Base-by-base conservation (phyloP, 208 protist species). In the Acanthamoeba lugdunensis region DNA sequence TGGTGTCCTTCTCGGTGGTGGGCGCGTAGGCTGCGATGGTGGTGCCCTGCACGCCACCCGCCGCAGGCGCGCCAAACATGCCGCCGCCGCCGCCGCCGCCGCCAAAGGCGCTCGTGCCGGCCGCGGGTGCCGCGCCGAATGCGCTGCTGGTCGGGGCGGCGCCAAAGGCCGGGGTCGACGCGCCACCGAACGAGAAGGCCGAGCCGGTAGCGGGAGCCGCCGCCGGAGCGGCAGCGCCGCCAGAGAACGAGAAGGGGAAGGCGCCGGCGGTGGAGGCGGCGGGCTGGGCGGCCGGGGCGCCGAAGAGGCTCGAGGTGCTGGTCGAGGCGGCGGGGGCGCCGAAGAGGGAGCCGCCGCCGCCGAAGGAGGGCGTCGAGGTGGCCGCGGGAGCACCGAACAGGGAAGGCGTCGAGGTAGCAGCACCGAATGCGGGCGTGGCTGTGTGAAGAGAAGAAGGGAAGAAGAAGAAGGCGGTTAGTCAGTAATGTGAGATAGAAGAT, bases 211-310 rank as follows among this genome's bases (percentile, higher is more conserved):
- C 41, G 33, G 73, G 28, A 8, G 73, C 41, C 11, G 73, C 37
- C 41, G n/a, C 18, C 14, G n/a, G 73, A 50, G 73, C 73, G 1
- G 73, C 37, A 25, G 73, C 25, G 4, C 33, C 73, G n/a, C 73
- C 73, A 52, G 37, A 41, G 37, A 81, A 81, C n/a, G 73, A 41
- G 33, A 81, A 81, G 25, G 73, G 73, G 73, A 81, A 81, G 73
- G 28, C 73, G 65, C 73, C 73, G 18, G 73, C 18, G 9, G 73
- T 52, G 41, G 73, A 52, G 7, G 73, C 37, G 7, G 73, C n/a
- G 41, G 73, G 33, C 18, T 13, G 13, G 25, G 73, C 33, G 73
- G 73, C 37, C 1, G 73, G n/a, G 9, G 73, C 73, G 41, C 73
- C 73, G 45, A 81, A 81, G 33, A 81, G 37, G 73, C 73, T 81